Evolutionary conservation across 345 rosid species (phyloP).

Genomic region (Carallia brachiata): DNA sequence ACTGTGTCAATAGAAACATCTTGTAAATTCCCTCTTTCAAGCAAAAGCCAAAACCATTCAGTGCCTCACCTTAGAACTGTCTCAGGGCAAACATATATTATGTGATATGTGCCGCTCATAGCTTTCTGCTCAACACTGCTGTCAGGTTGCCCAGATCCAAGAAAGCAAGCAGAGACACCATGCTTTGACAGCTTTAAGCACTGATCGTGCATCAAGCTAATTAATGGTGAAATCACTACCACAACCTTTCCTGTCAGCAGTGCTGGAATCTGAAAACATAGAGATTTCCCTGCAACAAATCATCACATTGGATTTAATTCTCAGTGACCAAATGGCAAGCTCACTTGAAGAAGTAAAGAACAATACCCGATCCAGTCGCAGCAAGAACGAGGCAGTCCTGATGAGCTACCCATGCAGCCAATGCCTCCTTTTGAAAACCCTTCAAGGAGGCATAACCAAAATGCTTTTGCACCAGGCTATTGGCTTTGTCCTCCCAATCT

Average conservation of each 20-base stretch:
- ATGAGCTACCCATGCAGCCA: conserved; percentile 66
- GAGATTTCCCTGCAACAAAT: conserved; percentile 66
- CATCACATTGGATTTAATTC: neutral
- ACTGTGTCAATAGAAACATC: conserved; percentile 8
- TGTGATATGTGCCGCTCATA: conserved; percentile 70
- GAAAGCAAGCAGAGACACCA: conserved; percentile 86
- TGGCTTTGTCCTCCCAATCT: conserved; percentile 61
- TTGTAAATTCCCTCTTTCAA: conserved; percentile 9
- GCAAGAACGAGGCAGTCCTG: conserved; percentile 85
- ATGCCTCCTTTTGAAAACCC: conserved; percentile 73
- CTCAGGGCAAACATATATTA: conserved; percentile 91
- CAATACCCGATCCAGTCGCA: conserved; percentile 87
- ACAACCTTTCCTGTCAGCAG: conserved; percentile 73
- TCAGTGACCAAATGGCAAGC: neutral
- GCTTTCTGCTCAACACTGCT: conserved; percentile 78
- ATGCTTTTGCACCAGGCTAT: conserved; percentile 42
- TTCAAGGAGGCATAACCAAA: conserved; percentile 67
- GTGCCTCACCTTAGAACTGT: conserved; percentile 54
- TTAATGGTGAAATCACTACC: conserved; percentile 86
- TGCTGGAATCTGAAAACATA: conserved; percentile 92
- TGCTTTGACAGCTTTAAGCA: conserved; percentile 76
- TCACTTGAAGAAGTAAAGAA: conserved; percentile 1
- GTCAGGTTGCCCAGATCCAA: conserved; percentile 94
- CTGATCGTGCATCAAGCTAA: conserved; percentile 94
- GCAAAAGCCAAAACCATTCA: neutral